Evolutionary conservation across 768 basidiomycete genomes (phyloP).

Genomic region (Tephrocybe sp.): DNA sequence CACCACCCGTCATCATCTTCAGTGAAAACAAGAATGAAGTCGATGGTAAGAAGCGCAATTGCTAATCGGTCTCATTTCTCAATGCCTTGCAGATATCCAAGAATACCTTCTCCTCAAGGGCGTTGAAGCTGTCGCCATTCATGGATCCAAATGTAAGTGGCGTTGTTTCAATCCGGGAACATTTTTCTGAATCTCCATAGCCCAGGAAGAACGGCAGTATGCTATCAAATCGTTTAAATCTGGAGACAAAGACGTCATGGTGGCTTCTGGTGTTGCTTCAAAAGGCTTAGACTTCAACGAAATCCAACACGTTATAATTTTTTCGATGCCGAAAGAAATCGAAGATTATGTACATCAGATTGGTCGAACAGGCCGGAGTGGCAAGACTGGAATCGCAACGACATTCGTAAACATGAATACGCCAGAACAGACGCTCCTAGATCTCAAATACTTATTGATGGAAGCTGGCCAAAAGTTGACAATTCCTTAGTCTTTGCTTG

Average conservation of each 20-base stretch:
- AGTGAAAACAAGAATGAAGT: slow-evolving; percentile 99
- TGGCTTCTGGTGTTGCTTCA: slow-evolving; percentile 95
- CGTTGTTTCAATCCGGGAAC: background rate
- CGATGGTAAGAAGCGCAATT: slow-evolving; percentile 62
- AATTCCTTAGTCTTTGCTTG: background rate
- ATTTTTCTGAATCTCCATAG: slow-evolving; percentile 34
- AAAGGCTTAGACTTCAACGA: slow-evolving; percentile 99
- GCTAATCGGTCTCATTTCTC: background rate
- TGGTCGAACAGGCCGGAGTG: slow-evolving; percentile 94
- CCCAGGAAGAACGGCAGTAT: slow-evolving; percentile 98
- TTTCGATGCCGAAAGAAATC: slow-evolving; percentile 99
- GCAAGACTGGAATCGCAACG: slow-evolving; percentile 98
- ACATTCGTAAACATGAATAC: slow-evolving; percentile 99
- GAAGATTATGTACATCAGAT: slow-evolving; percentile 99
- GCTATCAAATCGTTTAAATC: slow-evolving; percentile 98
- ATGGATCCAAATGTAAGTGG: slow-evolving; percentile 89
- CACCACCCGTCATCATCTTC: slow-evolving; percentile 97
- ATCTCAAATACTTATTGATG: slow-evolving; percentile 94
- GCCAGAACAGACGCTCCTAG: slow-evolving; percentile 91
- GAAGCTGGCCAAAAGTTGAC: slow-evolving; percentile 96
- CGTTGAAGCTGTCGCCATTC: slow-evolving; percentile 97
- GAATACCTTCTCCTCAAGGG: slow-evolving; percentile 96
- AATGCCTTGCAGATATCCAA: slow-evolving; percentile 76
- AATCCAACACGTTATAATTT: slow-evolving; percentile 98
- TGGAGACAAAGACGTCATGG: slow-evolving; percentile 99